These are phyloP conservation scores for Tulasnella calospora DNA, from an alignment of 768 basidiomycete species.

Conservation along the genomic window DNA sequence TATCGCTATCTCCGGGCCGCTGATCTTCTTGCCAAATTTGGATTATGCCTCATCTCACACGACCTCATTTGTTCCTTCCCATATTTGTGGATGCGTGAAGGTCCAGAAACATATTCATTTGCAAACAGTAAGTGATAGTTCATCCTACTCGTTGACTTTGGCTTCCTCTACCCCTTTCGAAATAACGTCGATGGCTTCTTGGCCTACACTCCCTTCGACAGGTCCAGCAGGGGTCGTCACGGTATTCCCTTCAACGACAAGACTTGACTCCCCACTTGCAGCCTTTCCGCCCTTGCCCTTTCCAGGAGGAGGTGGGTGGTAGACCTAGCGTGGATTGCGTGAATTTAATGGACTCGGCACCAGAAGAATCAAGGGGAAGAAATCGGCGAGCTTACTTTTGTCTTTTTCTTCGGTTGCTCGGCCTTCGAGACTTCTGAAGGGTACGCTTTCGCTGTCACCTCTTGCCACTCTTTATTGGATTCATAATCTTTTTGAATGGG, in stretches of 20 bases:
- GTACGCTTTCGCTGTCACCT: conserved; percentile 73
- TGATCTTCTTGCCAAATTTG: background rate
- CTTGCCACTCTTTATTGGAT: conserved; percentile 73
- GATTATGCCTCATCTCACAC: background rate
- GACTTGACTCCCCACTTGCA: conserved; percentile 30
- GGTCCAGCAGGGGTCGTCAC: conserved; percentile 8
- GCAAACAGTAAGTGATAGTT: background rate
- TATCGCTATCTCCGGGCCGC: background rate
- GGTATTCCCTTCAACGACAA: conserved; percentile 20
- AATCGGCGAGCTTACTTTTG: conserved; percentile 50
- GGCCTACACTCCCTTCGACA: background rate
- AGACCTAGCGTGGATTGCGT: conserved; percentile 45
- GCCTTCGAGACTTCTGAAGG: conserved; percentile 41
- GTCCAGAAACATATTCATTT: background rate
- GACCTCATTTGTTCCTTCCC: background rate
- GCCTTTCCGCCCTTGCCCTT: conserved; percentile 57
- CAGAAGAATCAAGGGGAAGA: too few relatives aligned
- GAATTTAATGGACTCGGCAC: background rate
- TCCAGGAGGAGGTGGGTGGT: conserved; percentile 77
- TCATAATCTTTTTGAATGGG: conserved; percentile 79
- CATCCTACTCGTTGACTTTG: conserved; percentile 1
- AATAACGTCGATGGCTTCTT: conserved; percentile 11
- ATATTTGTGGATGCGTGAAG: background rate
- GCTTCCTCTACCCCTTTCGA: conserved; percentile 1
- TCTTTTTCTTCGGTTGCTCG: conserved; percentile 34